Conservation (phyloP, 352 stramenopile species). For the Peronosclerospora sorghi region DNA sequence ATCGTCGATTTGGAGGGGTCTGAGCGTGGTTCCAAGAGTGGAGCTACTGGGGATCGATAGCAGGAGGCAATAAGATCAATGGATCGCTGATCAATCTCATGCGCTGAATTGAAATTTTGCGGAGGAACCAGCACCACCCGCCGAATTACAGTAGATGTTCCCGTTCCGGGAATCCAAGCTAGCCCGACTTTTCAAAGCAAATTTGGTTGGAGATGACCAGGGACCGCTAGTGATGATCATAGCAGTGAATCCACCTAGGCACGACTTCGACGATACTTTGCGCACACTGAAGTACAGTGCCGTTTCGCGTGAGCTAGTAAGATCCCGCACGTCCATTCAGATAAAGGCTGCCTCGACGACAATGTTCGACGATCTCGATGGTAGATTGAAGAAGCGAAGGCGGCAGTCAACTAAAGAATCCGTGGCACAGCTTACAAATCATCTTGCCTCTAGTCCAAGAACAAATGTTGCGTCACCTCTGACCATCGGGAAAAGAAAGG, state of each 20-base stretch:
- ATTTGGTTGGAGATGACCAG: constrained; percentile 74
- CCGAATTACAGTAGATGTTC: constrained; percentile 82
- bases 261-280: constrained; percentile 95
- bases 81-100: constrained; percentile 96
- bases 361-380: constrained; percentile 43
- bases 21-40: constrained; percentile 63
- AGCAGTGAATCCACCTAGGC: constrained; percentile 87
- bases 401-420: constrained; percentile 15
- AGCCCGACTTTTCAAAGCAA: constrained; percentile 92
- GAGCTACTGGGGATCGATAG: constrained; percentile 79
- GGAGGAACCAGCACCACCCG: constrained; percentile 83
- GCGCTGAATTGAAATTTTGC: constrained; percentile 91
- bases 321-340: constrained; percentile 28
- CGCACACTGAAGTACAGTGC: constrained; percentile 92
- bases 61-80: constrained; percentile 98
- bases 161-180: constrained; percentile 97
- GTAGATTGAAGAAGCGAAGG: constrained; percentile 32
- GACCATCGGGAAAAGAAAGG: constrained; percentile 4
- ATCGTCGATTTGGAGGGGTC: constrained; percentile 93
- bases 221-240: constrained; percentile 94
- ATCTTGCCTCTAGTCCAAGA: neutral
- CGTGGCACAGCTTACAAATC: neutral
- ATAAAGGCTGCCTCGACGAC: constrained; percentile 22
- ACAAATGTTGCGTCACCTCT: constrained; percentile 3
- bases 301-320: constrained; percentile 85